A percentile compares a stretch with the other conserved stretches of the same genome.
These are phyloP conservation scores for Hyaloscypha variabilis DNA, from an alignment of 495 filamentous ascomycete genomes.

Conservation along the genomic window DNA sequence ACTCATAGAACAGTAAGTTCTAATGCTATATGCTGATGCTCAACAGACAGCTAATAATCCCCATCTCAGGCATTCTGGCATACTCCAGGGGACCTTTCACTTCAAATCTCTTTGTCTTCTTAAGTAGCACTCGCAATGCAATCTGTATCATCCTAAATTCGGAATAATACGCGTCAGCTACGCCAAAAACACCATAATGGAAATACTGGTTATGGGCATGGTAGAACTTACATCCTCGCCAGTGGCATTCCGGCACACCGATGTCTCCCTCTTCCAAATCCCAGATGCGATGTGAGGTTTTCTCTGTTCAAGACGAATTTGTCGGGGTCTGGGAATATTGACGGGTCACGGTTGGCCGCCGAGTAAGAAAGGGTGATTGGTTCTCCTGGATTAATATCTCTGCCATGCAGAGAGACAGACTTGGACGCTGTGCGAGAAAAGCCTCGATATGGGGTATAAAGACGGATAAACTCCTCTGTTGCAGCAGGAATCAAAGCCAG, in stretches of 20 bases:
- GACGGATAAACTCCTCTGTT: background rate
- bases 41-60: background rate
- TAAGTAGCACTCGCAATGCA: background rate
- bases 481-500: background rate
- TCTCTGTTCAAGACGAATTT: background rate
- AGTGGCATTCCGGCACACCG: background rate
- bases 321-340: background rate
- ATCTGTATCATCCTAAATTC: background rate
- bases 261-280: background rate
- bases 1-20: background rate
- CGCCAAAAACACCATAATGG: background rate
- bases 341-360: background rate
- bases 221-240: background rate
- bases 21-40: background rate
- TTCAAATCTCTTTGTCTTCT: background rate
- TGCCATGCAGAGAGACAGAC: background rate
- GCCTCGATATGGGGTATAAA: slow-evolving; percentile 3
- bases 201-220: background rate
- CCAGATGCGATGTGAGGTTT: background rate
- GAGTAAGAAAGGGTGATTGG: background rate
- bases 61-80: background rate
- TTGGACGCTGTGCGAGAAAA: background rate
- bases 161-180: background rate
- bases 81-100: background rate
- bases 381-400: slow-evolving; percentile 1